A percentile compares a stretch with the other conserved stretches of the same genome.
Evolutionary conservation across 805 yeast species (phyloP).

Genomic region (Suhomyces sp.): DNA sequence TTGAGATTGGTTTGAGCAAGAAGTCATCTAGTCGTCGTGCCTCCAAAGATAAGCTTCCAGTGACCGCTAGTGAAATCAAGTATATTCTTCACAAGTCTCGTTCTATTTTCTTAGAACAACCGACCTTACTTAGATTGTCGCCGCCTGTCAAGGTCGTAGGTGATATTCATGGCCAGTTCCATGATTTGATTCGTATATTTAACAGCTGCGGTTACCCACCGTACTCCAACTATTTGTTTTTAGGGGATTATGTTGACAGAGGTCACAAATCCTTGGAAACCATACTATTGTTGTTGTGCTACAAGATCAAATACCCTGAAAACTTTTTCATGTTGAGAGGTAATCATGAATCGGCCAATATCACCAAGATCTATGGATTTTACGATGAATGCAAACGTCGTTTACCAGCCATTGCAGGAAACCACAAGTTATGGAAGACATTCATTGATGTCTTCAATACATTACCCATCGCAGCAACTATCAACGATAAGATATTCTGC

Average conservation of each 20-base stretch:
- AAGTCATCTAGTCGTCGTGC: conserved; percentile 14
- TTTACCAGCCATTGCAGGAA: conserved; percentile 26
- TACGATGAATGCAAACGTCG: conserved; percentile 61
- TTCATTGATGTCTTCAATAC: conserved; percentile 57
- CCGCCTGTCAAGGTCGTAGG: conserved; percentile 85
- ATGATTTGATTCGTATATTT: conserved; percentile 52
- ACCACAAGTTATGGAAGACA: conserved; percentile 47
- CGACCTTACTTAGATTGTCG: conserved; percentile 59
- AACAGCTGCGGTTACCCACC: conserved; percentile 62
- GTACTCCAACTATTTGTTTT: conserved; percentile 49
- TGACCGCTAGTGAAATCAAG: conserved; percentile 53
- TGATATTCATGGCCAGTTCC: conserved; percentile 71
- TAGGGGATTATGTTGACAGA: conserved; percentile 61
- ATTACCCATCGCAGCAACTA: conserved; percentile 60
- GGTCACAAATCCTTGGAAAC: conserved; percentile 59
- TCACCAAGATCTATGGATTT: conserved; percentile 58
- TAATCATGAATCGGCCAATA: conserved; percentile 57
- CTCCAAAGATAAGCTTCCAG: conserved; percentile 46
- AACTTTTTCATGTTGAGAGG: conserved; percentile 60
- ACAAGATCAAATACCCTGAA: conserved; percentile 58
- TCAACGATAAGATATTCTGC: conserved; percentile 56
- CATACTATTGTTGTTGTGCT: conserved; percentile 47
- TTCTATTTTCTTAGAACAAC: conserved; percentile 60
- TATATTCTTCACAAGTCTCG: conserved; percentile 56
- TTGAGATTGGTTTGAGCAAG: conserved; percentile 43